Percentiles rank a stretch among this genome's conserved stretches.
These are phyloP conservation scores for Oryza australiensis DNA, from an alignment of 176 grass and related monocot species.

Conservation along the genomic window DNA sequence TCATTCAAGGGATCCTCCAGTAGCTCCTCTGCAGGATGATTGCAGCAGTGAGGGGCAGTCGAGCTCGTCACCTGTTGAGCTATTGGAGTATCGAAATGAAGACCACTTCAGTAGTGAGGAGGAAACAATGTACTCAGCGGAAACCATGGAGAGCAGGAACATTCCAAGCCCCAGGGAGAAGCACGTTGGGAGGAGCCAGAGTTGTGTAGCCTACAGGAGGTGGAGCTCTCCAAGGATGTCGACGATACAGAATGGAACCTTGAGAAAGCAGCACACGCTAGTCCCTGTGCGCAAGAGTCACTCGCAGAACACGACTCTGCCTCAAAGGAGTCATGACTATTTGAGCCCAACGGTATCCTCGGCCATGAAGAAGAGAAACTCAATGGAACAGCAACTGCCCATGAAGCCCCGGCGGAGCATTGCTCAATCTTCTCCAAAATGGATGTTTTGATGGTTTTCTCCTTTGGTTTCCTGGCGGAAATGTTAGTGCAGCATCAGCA, in stretches of 20 bases:
- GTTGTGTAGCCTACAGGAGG: conserved; percentile 73
- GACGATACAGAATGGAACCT: conserved; percentile 32
- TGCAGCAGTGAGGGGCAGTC: conserved; percentile 70
- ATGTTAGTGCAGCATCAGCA: conserved; percentile 4
- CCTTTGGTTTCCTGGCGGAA: neutral
- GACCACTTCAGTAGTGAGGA: conserved; percentile 70
- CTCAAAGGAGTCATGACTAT: conserved; percentile 76
- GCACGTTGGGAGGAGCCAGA: conserved; percentile 83
- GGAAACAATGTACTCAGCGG: conserved; percentile 97
- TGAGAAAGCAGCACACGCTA: conserved; percentile 64
- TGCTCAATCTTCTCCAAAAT: conserved; percentile 71
- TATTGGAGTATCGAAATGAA: conserved; percentile 39
- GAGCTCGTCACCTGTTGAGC: conserved; percentile 58
- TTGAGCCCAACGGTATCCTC: conserved; percentile 87
- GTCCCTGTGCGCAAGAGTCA: conserved; percentile 63
- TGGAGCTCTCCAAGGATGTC: conserved; percentile 69
- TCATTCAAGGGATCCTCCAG: conserved; percentile 40
- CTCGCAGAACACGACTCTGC: conserved; percentile 51
- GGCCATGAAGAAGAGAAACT: conserved; percentile 84
- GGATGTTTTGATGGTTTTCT: conserved; percentile 63
- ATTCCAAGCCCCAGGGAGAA: conserved; percentile 66
- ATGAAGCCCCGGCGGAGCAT: conserved; percentile 48
- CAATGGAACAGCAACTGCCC: conserved; percentile 53
- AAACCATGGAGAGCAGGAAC: conserved; percentile 98
- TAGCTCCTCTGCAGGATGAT: conserved; percentile 27